Percentiles rank a stretch among this genome's conserved stretches.
Evolutionary conservation across 768 basidiomycete species (phyloP).

Genomic region (Lyophyllum shimeji): DNA sequence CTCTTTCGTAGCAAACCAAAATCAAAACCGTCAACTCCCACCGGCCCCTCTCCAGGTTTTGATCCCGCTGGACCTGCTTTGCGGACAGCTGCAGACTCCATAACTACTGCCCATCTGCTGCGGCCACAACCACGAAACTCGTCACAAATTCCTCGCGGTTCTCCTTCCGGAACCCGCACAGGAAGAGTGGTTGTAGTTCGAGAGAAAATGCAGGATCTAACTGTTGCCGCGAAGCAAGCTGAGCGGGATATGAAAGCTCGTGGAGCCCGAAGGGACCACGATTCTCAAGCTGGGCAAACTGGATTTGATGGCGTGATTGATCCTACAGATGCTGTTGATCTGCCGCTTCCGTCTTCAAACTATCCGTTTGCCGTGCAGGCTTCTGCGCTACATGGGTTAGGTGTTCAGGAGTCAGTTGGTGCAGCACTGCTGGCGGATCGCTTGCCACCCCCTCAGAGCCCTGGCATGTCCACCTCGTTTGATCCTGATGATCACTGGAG

Average conservation of each 20-base stretch:
- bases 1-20: conserved; percentile 70
- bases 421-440: conserved; percentile 75
- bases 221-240: conserved; percentile 69
- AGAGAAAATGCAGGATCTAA: conserved; percentile 75
- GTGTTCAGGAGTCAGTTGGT: conserved; percentile 72
- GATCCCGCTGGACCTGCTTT: conserved; percentile 46
- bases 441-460: conserved; percentile 64
- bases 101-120: conserved; percentile 40
- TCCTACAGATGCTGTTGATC: conserved; percentile 81
- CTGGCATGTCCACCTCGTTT: conserved; percentile 54
- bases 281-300: conserved; percentile 35
- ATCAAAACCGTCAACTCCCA: conserved; percentile 60
- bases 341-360: conserved; percentile 66
- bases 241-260: conserved; percentile 69
- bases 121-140: conserved; percentile 32
- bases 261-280: conserved; percentile 46
- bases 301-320: conserved; percentile 66
- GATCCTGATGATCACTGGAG: conserved; percentile 73
- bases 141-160: conserved; percentile 34
- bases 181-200: conserved; percentile 81
- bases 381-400: conserved; percentile 69
- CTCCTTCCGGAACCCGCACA: conserved; percentile 34
- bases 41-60: conserved; percentile 30
- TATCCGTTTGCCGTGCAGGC: conserved; percentile 78
- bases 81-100: conserved; percentile 67